Percentiles rank a stretch among this genome's conserved stretches.
These are phyloP conservation scores for Naganishia kalamii DNA, from an alignment of 768 basidiomycete genomes.

Conservation along the genomic window DNA sequence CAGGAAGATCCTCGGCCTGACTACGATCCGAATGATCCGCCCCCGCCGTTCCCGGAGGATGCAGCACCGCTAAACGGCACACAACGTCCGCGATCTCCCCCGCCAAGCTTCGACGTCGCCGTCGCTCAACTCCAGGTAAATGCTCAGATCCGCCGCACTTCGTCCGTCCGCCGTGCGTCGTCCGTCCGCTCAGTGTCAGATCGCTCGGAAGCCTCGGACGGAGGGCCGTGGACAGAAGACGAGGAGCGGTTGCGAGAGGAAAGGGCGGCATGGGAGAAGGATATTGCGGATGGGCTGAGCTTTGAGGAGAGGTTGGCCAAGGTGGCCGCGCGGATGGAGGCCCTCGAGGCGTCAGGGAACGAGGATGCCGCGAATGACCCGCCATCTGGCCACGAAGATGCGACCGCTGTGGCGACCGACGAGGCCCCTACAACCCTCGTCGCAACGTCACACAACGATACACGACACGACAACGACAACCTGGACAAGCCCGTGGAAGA, in stretches of 20 bases:
- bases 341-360: not conserved
- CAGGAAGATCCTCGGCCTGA: not conserved
- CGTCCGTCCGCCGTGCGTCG: not conserved
- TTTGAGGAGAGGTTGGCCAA: not conserved
- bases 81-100: not conserved
- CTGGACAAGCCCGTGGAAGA: not conserved
- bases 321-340: not conserved
- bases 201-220: not conserved
- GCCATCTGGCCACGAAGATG: too few relatives aligned
- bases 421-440: too few relatives aligned
- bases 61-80: not conserved
- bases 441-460: too few relatives aligned
- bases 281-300: not conserved
- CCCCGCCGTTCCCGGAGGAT: conserved; percentile 15
- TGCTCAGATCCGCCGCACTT: not conserved
- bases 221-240: not conserved
- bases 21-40: conserved; percentile 13
- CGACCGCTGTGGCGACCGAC: too few relatives aligned
- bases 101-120: conserved; percentile 11
- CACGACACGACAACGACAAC: not conserved
- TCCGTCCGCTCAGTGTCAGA: not conserved
- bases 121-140: not conserved
- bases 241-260: conserved; percentile 6
- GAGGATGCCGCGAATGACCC: too few relatives aligned
- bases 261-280: conserved; percentile 1